Conservation (phyloP, 495 filamentous ascomycete species). For the Schizothecium vesticola region DNA sequence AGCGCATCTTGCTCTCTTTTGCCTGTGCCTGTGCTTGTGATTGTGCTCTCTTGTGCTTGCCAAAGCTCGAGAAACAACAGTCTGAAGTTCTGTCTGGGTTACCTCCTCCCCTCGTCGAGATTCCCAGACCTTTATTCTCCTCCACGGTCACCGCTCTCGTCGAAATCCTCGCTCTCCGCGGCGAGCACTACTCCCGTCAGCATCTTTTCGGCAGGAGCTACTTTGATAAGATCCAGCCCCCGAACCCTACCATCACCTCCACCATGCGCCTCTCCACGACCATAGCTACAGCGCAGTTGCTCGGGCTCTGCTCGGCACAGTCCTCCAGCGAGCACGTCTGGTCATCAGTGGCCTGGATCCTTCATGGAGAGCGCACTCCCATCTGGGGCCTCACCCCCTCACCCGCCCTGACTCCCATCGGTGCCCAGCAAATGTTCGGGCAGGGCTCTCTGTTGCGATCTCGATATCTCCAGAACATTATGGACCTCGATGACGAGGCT, state of each 20-base stretch:
- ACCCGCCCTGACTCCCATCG: slow-evolving; percentile 34
- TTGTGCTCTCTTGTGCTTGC: not conserved
- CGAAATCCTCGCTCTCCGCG: not conserved
- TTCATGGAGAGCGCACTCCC: slow-evolving; percentile 41
- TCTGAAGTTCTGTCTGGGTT: not conserved
- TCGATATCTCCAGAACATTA: slow-evolving; percentile 31
- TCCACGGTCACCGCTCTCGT: not conserved
- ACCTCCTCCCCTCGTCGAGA: not conserved
- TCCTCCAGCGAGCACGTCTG: slow-evolving; percentile 34
- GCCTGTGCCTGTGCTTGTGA: not conserved
- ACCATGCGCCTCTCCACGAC: slow-evolving; percentile 19
- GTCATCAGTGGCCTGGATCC: slow-evolving; percentile 39
- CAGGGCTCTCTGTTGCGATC: slow-evolving; percentile 33
- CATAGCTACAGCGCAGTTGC: slow-evolving; percentile 12
- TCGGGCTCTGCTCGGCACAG: slow-evolving; percentile 19
- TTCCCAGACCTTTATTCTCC: not conserved
- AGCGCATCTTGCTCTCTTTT: not conserved
- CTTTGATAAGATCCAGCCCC: not conserved
- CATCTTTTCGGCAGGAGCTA: too few relatives aligned
- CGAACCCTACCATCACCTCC: not conserved
- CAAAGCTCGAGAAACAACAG: not conserved
- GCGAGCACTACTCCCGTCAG: not conserved
- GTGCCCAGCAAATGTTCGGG: slow-evolving; percentile 35
- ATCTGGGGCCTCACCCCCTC: not conserved
- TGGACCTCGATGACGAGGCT: slow-evolving; percentile 12